A percentile compares a stretch with the other conserved stretches of the same genome.
Conservation (phyloP, 805 yeast genomes). For the Metschnikowia cerradonensis region DNA sequence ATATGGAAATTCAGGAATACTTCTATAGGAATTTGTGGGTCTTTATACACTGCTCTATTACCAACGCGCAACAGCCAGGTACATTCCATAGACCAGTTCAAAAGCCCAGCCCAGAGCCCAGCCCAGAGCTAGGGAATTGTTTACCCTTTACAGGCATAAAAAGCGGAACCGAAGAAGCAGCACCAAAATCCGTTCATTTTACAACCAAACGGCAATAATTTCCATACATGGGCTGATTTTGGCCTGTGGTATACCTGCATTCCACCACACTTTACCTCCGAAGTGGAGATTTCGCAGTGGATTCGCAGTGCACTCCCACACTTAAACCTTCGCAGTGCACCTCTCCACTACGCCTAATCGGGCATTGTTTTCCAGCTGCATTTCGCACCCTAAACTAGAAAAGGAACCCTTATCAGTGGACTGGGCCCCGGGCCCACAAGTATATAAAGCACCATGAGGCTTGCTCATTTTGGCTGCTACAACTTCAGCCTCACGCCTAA, state of each 20-base stretch:
- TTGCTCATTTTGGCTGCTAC: not conserved
- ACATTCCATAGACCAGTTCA: too few relatives aligned
- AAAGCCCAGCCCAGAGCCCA: too few relatives aligned
- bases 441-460: not conserved
- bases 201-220: not conserved
- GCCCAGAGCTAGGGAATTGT: too few relatives aligned
- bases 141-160: too few relatives aligned
- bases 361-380: conserved; percentile 4
- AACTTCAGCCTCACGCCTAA: not conserved
- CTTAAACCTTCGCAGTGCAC: not conserved
- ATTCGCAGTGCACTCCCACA: not conserved
- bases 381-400: conserved; percentile 6
- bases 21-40: too few relatives aligned
- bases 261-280: not conserved
- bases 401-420: conserved; percentile 1
- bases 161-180: not conserved
- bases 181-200: not conserved
- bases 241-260: too few relatives aligned
- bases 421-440: too few relatives aligned
- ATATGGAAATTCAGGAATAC: too few relatives aligned
- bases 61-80: too few relatives aligned
- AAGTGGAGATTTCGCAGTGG: not conserved
- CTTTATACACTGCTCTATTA: too few relatives aligned
- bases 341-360: not conserved
- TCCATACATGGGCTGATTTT: not conserved